These are phyloP conservation scores for Anthracocystis setariae DNA, from an alignment of 1,284 basidiomycete genomes.

Conservation along the genomic window DNA sequence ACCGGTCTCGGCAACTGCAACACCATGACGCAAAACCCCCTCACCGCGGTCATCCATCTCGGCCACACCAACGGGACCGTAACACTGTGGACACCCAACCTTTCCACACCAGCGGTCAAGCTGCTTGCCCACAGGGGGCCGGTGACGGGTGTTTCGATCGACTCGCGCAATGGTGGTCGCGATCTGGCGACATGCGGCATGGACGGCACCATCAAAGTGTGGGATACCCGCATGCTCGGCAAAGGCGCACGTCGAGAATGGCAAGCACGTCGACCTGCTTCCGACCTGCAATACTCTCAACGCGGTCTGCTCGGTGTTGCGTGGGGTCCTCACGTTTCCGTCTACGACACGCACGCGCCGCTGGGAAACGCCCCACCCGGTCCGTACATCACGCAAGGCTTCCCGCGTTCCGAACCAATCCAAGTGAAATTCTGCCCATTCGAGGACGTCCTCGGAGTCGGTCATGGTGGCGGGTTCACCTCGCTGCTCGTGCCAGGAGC, in stretches of 20 bases:
- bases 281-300: conserved; percentile 71
- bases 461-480: conserved; percentile 78
- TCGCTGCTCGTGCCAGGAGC: conserved; percentile 88
- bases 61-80: conserved; percentile 83
- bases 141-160: conserved; percentile 81
- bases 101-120: conserved; percentile 88
- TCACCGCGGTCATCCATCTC: conserved; percentile 91
- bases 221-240: conserved; percentile 96
- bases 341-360: conserved; percentile 68
- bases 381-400: conserved; percentile 62
- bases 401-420: conserved; percentile 73
- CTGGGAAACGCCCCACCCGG: conserved; percentile 71
- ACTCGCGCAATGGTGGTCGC: conserved; percentile 78
- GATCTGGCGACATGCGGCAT: conserved; percentile 91
- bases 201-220: conserved; percentile 89
- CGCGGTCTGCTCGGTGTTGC: conserved; percentile 85
- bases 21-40: conserved; percentile 86
- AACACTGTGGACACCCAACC: conserved; percentile 94
- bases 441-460: conserved; percentile 87
- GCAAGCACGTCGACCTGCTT: conserved; percentile 73
- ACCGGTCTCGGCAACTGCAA: conserved; percentile 76
- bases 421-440: conserved; percentile 82
- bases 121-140: conserved; percentile 91
- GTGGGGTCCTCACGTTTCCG: conserved; percentile 79
- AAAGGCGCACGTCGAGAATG: conserved; percentile 81